These are phyloP conservation scores for Arabidopsis arenosa DNA, from an alignment of 345 rosid species.

Conservation along the genomic window DNA sequence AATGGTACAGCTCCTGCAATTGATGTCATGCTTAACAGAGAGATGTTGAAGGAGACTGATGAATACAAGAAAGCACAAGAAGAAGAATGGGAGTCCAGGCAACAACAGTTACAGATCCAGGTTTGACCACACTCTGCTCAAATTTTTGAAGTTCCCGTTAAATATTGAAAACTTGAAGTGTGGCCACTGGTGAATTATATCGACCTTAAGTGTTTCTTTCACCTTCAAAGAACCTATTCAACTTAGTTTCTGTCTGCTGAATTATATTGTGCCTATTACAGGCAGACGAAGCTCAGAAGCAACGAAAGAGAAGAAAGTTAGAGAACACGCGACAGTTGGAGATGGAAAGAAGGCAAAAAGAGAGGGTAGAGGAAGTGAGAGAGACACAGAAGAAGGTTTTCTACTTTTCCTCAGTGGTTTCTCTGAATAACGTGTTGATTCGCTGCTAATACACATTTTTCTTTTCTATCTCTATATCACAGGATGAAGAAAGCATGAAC, in stretches of 20 bases:
- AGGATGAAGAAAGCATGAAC: constrained; percentile 83
- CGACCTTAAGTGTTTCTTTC: not conserved
- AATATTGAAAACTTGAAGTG: not conserved
- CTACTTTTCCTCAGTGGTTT: not conserved
- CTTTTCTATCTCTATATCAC: constrained; percentile 28
- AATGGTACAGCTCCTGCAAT: constrained; percentile 29
- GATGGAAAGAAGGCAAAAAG: constrained; percentile 86
- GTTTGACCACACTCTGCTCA: constrained; percentile 43
- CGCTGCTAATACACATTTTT: constrained; percentile 9
- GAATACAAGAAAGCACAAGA: constrained; percentile 79
- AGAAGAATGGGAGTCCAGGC: constrained; percentile 89
- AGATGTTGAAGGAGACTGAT: constrained; percentile 83
- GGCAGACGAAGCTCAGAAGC: constrained; percentile 84
- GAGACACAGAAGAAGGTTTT: constrained; percentile 83
- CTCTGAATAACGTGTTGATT: constrained; percentile 20
- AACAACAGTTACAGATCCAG: constrained; percentile 72
- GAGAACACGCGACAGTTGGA: constrained; percentile 66
- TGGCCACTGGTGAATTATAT: not conserved
- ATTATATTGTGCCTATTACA: constrained; percentile 36
- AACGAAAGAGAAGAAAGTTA: constrained; percentile 70
- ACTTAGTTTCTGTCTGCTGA: not conserved
- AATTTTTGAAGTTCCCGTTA: not conserved
- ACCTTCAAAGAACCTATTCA: constrained; percentile 3
- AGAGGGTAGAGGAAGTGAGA: constrained; percentile 86
- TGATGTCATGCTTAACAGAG: constrained; percentile 66